These are phyloP conservation scores for Aureobasidium sp. DNA, from an alignment of 2,329 filamentous ascomycete species.

Conservation along the genomic window DNA sequence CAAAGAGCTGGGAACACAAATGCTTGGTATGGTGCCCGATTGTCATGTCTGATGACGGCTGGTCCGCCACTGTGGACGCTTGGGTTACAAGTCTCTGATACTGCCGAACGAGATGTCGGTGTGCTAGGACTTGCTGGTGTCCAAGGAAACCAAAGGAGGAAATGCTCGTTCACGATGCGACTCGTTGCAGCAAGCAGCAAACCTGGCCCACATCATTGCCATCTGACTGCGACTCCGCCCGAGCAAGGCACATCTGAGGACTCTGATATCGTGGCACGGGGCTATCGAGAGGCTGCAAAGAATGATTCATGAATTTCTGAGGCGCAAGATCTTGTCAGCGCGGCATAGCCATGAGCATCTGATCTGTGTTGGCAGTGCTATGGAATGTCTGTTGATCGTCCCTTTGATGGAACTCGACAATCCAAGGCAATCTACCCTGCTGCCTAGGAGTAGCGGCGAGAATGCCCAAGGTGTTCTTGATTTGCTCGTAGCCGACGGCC, in stretches of 20 bases:
- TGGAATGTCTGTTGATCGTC: slow-evolving; percentile 34
- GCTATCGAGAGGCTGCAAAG: slow-evolving; percentile 19
- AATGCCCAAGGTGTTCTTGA: too few relatives aligned
- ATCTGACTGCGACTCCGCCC: slow-evolving; percentile 26
- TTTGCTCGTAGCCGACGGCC: background rate
- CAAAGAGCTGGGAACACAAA: slow-evolving; percentile 25
- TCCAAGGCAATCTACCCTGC: background rate
- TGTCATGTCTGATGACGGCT: slow-evolving; percentile 13
- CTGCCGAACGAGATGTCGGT: slow-evolving; percentile 24
- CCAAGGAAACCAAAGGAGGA: slow-evolving; percentile 27
- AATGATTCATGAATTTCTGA: slow-evolving; percentile 28
- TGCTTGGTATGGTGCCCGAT: slow-evolving; percentile 18
- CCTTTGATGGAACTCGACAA: slow-evolving; percentile 13
- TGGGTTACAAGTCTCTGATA: slow-evolving; percentile 11
- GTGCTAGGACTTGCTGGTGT: slow-evolving; percentile 20
- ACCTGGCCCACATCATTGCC: slow-evolving; percentile 36
- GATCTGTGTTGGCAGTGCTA: slow-evolving; percentile 28
- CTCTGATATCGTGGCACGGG: slow-evolving; percentile 20
- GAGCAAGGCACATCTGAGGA: slow-evolving; percentile 15
- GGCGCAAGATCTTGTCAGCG: slow-evolving; percentile 26
- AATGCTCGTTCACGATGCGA: slow-evolving; percentile 29
- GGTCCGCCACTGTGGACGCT: slow-evolving; percentile 10
- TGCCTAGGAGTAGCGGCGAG: background rate
- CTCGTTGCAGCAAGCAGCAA: slow-evolving; percentile 34
- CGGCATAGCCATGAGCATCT: slow-evolving; percentile 33